Conservation (phyloP, 352 stramenopile genomes). For the Phytophthora vignae region DNA sequence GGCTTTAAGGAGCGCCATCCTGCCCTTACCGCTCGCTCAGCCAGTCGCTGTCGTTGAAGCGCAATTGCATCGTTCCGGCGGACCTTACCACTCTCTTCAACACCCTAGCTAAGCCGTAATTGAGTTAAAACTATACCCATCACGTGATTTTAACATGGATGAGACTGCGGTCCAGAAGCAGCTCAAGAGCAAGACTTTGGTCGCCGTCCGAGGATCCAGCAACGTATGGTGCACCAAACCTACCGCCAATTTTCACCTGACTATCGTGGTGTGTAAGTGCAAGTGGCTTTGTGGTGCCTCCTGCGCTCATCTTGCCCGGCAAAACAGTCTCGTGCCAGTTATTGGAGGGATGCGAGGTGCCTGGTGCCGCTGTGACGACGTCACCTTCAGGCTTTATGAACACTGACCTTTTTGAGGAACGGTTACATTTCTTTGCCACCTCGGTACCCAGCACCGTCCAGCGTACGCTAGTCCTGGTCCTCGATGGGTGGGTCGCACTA, state of each 20-base stretch:
- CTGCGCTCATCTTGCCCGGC: neutral
- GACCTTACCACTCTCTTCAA: neutral
- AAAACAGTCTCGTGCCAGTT: neutral
- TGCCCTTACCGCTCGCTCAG: neutral
- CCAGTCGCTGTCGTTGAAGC: neutral
- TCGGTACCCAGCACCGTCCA: neutral
- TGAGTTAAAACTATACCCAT: neutral
- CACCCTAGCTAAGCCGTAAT: neutral
- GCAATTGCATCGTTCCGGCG: neutral
- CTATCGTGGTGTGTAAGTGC: neutral
- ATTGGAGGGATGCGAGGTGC: neutral
- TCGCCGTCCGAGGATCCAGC: neutral
- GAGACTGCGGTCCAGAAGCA: neutral
- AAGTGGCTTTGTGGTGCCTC: neutral
- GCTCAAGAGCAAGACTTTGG: neutral
- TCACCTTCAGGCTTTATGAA: constrained; percentile 4
- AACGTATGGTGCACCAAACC: neutral
- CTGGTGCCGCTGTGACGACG: neutral
- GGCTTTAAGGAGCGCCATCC: neutral
- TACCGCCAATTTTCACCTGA: neutral
- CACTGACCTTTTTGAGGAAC: constrained; percentile 14
- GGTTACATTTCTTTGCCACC: constrained; percentile 8
- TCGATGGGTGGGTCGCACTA: constrained; percentile 32
- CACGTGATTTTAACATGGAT: neutral
- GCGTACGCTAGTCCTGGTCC: constrained; percentile 10